Evolutionary conservation across 495 filamentous ascomycete genomes (phyloP).

Genomic region (Penicillium arizonense): DNA sequence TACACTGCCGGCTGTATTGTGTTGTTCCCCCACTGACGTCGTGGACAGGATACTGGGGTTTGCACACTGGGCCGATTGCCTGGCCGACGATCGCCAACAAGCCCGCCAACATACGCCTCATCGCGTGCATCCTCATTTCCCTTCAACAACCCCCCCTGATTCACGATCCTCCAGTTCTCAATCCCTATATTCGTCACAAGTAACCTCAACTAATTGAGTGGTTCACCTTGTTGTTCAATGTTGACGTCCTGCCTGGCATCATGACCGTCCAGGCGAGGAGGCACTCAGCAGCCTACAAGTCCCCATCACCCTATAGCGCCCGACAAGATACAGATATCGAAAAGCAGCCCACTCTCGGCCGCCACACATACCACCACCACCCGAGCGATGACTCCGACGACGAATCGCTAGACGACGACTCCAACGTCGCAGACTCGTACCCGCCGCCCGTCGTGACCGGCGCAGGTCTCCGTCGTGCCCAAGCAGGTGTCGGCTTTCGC

Average conservation of each 20-base stretch:
- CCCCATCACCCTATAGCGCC: conserved; percentile 23
- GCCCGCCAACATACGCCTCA: conserved; percentile 2
- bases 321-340: conserved; percentile 33
- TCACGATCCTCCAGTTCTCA: background rate
- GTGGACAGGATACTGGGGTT: too few relatives aligned
- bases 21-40: too few relatives aligned
- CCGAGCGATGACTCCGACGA: conserved; percentile 28
- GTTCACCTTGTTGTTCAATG: conserved; percentile 9
- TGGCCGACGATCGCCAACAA: conserved; percentile 24
- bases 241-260: conserved; percentile 18
- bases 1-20: too few relatives aligned
- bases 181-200: background rate
- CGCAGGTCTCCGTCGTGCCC: conserved; percentile 35
- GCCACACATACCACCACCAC: conserved; percentile 22
- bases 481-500: conserved; percentile 44
- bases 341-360: conserved; percentile 29
- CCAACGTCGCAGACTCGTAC: conserved; percentile 30
- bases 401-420: conserved; percentile 23
- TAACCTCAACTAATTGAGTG: background rate
- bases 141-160: conserved; percentile 4
- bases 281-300: conserved; percentile 31
- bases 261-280: conserved; percentile 41
- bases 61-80: conserved; percentile 12
- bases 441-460: conserved; percentile 51
- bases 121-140: conserved; percentile 11